Base-by-base conservation (phyloP, 2,329 filamentous ascomycete genomes). In the Penicillium sp. region DNA sequence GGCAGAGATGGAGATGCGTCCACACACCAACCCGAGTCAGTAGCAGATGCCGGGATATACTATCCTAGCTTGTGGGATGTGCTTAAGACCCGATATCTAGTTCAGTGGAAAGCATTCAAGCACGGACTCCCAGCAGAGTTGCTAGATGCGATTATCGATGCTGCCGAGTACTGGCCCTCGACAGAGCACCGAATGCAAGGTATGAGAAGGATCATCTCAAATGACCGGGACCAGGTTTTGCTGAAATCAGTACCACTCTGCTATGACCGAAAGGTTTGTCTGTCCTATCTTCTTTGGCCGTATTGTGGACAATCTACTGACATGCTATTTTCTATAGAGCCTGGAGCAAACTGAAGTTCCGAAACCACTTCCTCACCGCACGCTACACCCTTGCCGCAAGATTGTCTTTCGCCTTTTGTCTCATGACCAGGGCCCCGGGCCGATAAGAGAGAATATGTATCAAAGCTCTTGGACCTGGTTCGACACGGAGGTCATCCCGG, bases 131-230 rank as follows among this genome's bases (percentile, higher is more conserved):
- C 70, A 0, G 49, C 54, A n/a, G 70, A 72, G 43, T 58, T 72
- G 28, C 58, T 71, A 24, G 70, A 72, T 59, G 55, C 69, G 52
- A 72, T 72, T 37, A 47, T 72, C 29, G 70, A 72, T 51, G 59
- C 58, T 25, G 70, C 69, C 1, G 70, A 68, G 44, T 68, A 68
- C 44, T 68, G 66, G 66, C 56, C 64, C 1, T 67, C 65, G 7
- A 49, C 44, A 3, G 57, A 61, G 44, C 39, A 48, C 13, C 45
- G 25, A 4, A 53, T 69, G 49, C 47, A 58, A 9, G 46, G 29
- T 9, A 49, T 52, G 0, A 47, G 52, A n/a, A 56, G 49, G n/a
- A 43, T 54, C 2, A 60, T 71, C 28, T 27, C 47, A 4, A 58
- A 67, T 33, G 70, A 72, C 53, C 47, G 54, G 6, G 70, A 72